Base-by-base conservation (phyloP, 1,284 basidiomycete genomes). In the Austroboletus niveus region DNA sequence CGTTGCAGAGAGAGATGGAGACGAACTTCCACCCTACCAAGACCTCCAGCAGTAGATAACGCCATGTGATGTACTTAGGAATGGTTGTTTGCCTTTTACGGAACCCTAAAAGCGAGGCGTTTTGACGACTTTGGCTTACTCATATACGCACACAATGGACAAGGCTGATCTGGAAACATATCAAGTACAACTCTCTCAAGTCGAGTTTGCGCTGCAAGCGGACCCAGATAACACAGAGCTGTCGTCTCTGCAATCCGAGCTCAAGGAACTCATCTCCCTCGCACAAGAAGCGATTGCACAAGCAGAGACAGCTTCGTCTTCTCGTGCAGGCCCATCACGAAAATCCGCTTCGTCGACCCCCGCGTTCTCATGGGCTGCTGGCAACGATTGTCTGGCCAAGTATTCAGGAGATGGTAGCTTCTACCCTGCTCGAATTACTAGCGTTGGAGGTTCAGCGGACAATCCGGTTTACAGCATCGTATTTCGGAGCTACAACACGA, bases 401-500 rank as follows among this genome's bases (percentile, higher is more conserved):
- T 98, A 96, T 73, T 87, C 89, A 10, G 84, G 83, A 51, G 94
- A 97, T 71, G 89, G 89, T 45, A 79, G 81, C 60, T 96, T 89
- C 85, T 97, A 97, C 69, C 91, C 94, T 35, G 94, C 93, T 36
- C 85, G 91, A 30, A 93, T 98, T 71, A 89, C 88, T 42, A 88
- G 87, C 35, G 82, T 98, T 39, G 86, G 89, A 46, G 96, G 96
- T 40, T 88, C 93, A 15, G 75, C 82, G 54, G 89, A 92, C 47
- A 89, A 91, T 60, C 85, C 89, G 10, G 84, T 92, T 58, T 98
- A 92, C 76, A 94, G 89, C 62, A 88, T 99, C 65, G 83, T 96
- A 38, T 99, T 97, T 80, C 92, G 92, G 67, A 92, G 90, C 3
- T 98, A 98, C 77, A 91, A 94, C 60, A 89, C 89, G 36, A 95